Percentiles rank a stretch among this genome's conserved stretches.
These are phyloP conservation scores for Tephrocybe rancida DNA, from an alignment of 768 basidiomycete species.

Conservation along the genomic window DNA sequence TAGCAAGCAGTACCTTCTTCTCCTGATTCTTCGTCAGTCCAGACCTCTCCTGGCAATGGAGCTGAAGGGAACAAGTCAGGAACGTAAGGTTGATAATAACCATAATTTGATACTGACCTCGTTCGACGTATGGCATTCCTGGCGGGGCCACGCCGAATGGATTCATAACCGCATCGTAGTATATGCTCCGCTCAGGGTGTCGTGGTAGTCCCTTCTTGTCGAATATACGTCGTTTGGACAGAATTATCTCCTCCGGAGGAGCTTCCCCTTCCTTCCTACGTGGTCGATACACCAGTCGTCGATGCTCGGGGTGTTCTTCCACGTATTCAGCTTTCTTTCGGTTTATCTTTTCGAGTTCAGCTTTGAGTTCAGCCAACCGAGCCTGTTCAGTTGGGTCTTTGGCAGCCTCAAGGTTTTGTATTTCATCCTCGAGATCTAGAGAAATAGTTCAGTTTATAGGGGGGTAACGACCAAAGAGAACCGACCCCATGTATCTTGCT, in stretches of 20 bases:
- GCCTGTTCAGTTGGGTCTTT: slow-evolving; percentile 52
- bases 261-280: slow-evolving; percentile 50
- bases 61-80: no score
- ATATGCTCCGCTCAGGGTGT: slow-evolving; percentile 90
- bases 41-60: slow-evolving; percentile 60
- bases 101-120: slow-evolving; percentile 57
- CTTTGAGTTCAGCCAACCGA: slow-evolving; percentile 71
- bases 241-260: slow-evolving; percentile 37
- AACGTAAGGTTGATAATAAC: not conserved
- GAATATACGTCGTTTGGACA: slow-evolving; percentile 66
- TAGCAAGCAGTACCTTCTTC: slow-evolving; percentile 35
- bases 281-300: slow-evolving; percentile 75
- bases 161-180: slow-evolving; percentile 93
- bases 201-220: slow-evolving; percentile 83
- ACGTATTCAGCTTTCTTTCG: slow-evolving; percentile 92
- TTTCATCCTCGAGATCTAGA: slow-evolving; percentile 81
- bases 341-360: slow-evolving; percentile 78
- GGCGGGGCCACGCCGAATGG: slow-evolving; percentile 93
- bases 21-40: slow-evolving; percentile 61
- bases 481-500: slow-evolving; percentile 88
- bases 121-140: slow-evolving; percentile 93
- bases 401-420: slow-evolving; percentile 62
- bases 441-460: not conserved
- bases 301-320: slow-evolving; percentile 90
- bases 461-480: not conserved